Base-by-base conservation (phyloP, 352 stramenopile genomes). In the Globisporangium ultimum region DNA sequence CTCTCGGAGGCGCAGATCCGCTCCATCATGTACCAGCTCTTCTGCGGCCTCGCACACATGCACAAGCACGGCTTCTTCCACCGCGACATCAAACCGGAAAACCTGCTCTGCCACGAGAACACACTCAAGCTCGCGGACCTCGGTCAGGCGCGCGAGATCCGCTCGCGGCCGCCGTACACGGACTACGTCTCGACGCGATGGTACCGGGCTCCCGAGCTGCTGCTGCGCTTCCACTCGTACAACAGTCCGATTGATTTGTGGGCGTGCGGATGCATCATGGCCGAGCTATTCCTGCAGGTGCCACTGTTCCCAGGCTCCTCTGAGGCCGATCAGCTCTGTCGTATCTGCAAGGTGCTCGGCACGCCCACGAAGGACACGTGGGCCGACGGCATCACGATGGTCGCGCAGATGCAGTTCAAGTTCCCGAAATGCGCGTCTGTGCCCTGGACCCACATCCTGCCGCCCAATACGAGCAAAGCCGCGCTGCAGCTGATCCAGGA, bases 251-350 rank as follows among this genome's bases (percentile, higher is more conserved):
- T 91, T 42, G 86, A 95, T 42, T 67, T 95, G 50, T 95, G 86
- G 84, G 82, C 86, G 11, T 91, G 80, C 28, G 84, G 84, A 28
- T 95, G 82, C 52, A 91, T 90, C 54, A 73, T 91, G 65, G 84
- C 82, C n/a, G 86, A 95, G 67, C 76, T 93, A 20, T 85, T 75
- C 14, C 55, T 89, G 11, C 84, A 82, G 42, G 66, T 73, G n/a
- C 80, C 80, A 21, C 60, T 91, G 10, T 95, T 93, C 57, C 73
- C 83, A n/a, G 81, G 97, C 6, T 86, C 73, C 17, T 95, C 75
- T 18, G 97, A 99, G 67, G 87, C 94, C 18, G 96, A 99, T 74
- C 91, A 99, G 71, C 87, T 99, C 24, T 93, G 93, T 64, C 97
- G 97, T 34, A 98, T 98, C 60, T 97, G 85, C 76, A 88, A 82